Percentiles rank a stretch among this genome's conserved stretches.
Evolutionary conservation across 139 green algal genomes (phyloP).

Genomic region (Tetraselmis chui): DNA sequence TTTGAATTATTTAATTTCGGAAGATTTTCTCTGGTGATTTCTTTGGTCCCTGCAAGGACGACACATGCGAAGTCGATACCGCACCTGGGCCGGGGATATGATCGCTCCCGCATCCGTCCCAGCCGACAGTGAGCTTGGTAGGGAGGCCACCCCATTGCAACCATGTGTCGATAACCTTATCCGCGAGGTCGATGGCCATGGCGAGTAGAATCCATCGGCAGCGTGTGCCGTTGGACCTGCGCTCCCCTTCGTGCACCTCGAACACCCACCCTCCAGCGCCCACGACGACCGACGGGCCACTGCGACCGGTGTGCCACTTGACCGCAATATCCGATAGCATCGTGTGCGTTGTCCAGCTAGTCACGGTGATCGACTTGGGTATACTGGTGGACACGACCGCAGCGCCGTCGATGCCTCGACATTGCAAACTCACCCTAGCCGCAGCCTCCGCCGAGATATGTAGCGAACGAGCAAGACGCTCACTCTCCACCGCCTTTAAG

Average conservation of each 20-base stretch:
- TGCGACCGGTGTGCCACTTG: neutral
- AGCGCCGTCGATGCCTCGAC: neutral
- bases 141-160: neutral
- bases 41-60: no score
- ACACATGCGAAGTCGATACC: no score
- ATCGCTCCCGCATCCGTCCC: neutral
- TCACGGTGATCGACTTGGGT: neutral
- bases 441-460: neutral
- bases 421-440: neutral
- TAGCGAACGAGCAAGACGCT: neutral
- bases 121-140: neutral
- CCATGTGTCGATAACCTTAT: neutral
- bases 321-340: neutral
- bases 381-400: neutral
- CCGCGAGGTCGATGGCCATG: neutral
- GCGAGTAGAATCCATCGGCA: neutral
- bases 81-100: neutral
- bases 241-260: neutral
- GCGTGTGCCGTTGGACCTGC: neutral
- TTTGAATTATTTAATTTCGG: no score
- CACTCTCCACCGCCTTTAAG: neutral
- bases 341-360: neutral
- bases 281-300: neutral
- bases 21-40: no score
- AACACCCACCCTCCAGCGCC: neutral